Percentiles rank a stretch among this genome's conserved stretches.
These are phyloP conservation scores for Vicia sativa DNA, from an alignment of 306 rosid species.

Conservation along the genomic window DNA sequence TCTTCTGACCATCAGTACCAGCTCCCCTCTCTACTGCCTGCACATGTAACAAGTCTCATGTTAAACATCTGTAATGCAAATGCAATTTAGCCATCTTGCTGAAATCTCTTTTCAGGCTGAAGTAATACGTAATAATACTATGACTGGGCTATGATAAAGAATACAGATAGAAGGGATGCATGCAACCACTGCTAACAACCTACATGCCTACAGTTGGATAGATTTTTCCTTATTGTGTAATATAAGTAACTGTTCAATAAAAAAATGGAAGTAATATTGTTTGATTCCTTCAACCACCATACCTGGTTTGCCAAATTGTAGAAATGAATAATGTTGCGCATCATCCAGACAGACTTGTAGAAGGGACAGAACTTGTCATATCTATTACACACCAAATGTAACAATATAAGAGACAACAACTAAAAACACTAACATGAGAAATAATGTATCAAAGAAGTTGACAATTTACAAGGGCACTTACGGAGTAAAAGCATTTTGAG, in stretches of 20 bases:
- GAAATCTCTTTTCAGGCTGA: conserved; percentile 13
- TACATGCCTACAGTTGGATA: conserved; percentile 16
- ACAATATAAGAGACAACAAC: conserved; percentile 20
- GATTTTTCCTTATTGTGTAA: not conserved
- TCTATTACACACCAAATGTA: conserved; percentile 46
- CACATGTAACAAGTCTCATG: conserved; percentile 31
- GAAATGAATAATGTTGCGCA: conserved; percentile 99
- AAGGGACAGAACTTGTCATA: conserved; percentile 98
- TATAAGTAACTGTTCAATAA: too few relatives aligned
- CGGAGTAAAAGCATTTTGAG: conserved; percentile 99
- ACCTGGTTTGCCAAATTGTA: conserved; percentile 99
- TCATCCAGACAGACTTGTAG: conserved; percentile 99
- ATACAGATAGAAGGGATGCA: conserved; percentile 1
- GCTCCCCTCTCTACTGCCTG: conserved; percentile 99
- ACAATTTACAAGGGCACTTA: conserved; percentile 45
- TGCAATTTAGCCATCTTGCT: conserved; percentile 19
- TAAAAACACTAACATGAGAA: conserved; percentile 19
- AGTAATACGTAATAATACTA: not conserved
- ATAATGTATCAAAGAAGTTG: conserved; percentile 20
- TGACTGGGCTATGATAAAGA: conserved; percentile 28
- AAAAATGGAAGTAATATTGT: not conserved
- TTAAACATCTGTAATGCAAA: conserved; percentile 24
- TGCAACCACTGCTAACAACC: conserved; percentile 2
- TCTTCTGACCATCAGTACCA: conserved; percentile 96
- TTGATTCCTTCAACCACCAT: conserved; percentile 26